Conservation (phyloP, 208 protist genomes). For the Acanthamoeba royreba region DNA sequence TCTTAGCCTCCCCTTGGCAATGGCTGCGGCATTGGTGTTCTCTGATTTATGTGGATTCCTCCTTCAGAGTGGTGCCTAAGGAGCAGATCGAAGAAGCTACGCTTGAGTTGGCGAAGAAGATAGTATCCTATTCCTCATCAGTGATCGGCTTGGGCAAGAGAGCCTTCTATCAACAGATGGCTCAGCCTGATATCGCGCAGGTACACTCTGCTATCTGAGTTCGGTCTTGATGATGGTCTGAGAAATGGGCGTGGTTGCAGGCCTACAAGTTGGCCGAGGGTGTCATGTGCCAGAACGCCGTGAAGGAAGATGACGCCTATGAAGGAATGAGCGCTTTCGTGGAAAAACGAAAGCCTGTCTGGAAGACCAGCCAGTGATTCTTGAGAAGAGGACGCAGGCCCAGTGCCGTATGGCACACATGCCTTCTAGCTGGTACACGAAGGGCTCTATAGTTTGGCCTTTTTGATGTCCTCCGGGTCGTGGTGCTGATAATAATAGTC, state of each 20-base stretch:
- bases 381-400: no score
- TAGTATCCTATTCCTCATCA: not conserved
- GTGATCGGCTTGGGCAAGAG: conserved; percentile 14
- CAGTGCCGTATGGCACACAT: no score
- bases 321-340: conserved; percentile 40
- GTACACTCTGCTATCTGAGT: no score
- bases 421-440: not conserved
- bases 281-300: conserved; percentile 19
- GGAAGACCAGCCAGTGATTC: not conserved
- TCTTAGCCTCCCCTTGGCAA: not conserved
- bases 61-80: not conserved
- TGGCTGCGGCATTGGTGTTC: not conserved
- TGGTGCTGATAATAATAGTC: not conserved
- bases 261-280: not conserved
- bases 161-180: conserved; percentile 33
- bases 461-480: not conserved
- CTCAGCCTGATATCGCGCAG: not conserved
- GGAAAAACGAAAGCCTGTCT: not conserved
- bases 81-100: not conserved
- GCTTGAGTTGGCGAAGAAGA: conserved; percentile 1
- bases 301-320: not conserved
- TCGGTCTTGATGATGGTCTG: not conserved
- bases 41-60: no score
- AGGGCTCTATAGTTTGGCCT: not conserved
- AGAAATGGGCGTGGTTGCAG: not conserved